phyloP scores from a whole-genome alignment of 2,329 filamentous ascomycete genomes.

The Eutypella sp. region DNA sequence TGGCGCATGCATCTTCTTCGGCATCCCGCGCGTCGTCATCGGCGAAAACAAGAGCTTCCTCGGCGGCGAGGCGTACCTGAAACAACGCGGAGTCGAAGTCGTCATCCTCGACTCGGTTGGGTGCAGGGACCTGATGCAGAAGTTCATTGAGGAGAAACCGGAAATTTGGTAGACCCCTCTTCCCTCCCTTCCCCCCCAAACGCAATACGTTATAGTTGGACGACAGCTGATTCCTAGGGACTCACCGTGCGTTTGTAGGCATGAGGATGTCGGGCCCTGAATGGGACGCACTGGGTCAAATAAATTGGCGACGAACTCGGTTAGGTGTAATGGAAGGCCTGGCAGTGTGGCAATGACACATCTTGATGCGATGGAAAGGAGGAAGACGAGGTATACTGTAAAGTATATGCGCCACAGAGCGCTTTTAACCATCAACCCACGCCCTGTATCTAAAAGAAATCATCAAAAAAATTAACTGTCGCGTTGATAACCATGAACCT shows the following conservation, averaged over 20 bases:
- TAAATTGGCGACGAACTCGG: too few relatives aligned
- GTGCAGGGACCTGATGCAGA: constrained; percentile 64
- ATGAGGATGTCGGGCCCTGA: constrained; percentile 27
- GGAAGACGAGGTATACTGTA: too few relatives aligned
- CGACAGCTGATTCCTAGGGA: too few relatives aligned
- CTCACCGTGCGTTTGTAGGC: constrained; percentile 13
- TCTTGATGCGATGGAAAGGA: too few relatives aligned
- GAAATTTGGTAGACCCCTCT: constrained; percentile 54
- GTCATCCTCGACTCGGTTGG: constrained; percentile 62
- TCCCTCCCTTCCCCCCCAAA: not conserved
- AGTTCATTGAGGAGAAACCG: constrained; percentile 68
- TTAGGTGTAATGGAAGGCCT: too few relatives aligned
- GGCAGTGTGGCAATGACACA: too few relatives aligned
- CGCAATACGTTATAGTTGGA: not conserved
- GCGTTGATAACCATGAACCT: too few relatives aligned
- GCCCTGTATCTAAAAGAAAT: too few relatives aligned
- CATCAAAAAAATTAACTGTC: too few relatives aligned
- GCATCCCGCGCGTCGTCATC: constrained; percentile 67
- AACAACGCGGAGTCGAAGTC: constrained; percentile 64
- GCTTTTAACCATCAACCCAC: too few relatives aligned
- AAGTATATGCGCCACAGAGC: too few relatives aligned
- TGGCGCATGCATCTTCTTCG: constrained; percentile 72
- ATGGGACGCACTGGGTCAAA: too few relatives aligned
- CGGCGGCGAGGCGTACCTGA: constrained; percentile 67
- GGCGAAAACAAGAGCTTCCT: constrained; percentile 73